Percentiles rank a stretch among this genome's conserved stretches.
Evolutionary conservation across 352 stramenopile species (phyloP).

Genomic region (Phytophthora tentaculata): DNA sequence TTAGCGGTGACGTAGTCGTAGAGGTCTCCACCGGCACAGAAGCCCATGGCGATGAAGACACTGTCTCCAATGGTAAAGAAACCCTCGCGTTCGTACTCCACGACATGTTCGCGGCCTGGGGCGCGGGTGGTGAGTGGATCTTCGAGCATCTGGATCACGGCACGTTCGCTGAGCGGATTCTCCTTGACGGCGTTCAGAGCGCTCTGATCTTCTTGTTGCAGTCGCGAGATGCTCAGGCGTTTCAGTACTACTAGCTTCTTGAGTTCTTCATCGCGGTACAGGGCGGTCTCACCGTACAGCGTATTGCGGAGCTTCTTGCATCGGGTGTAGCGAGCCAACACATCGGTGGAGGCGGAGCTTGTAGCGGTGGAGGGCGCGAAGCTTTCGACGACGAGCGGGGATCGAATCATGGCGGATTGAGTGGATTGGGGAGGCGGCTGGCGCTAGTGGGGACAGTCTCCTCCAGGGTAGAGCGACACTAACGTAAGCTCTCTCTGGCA

Average conservation of each 20-base stretch:
- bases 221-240: constrained; percentile 44
- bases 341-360: constrained; percentile 5
- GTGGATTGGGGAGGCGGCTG: constrained; percentile 18
- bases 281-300: constrained; percentile 61
- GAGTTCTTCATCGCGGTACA: constrained; percentile 50
- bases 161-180: constrained; percentile 57
- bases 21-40: constrained; percentile 68
- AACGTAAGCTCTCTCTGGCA: not conserved
- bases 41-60: constrained; percentile 71
- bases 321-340: constrained; percentile 43
- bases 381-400: constrained; percentile 25
- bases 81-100: constrained; percentile 44
- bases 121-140: constrained; percentile 25
- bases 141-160: constrained; percentile 58
- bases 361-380: constrained; percentile 14
- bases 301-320: constrained; percentile 56
- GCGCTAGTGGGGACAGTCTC: constrained; percentile 17
- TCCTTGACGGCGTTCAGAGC: constrained; percentile 36
- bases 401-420: constrained; percentile 28
- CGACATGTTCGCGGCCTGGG: constrained; percentile 48
- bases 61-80: constrained; percentile 56
- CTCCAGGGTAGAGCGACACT: constrained; percentile 3
- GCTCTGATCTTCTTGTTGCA: constrained; percentile 43
- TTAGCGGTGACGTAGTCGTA: constrained; percentile 56
- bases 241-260: constrained; percentile 67